These are phyloP conservation scores for Podila epicladia DNA, from an alignment of 192 early-diverging fungal genomes.

Conservation along the genomic window DNA sequence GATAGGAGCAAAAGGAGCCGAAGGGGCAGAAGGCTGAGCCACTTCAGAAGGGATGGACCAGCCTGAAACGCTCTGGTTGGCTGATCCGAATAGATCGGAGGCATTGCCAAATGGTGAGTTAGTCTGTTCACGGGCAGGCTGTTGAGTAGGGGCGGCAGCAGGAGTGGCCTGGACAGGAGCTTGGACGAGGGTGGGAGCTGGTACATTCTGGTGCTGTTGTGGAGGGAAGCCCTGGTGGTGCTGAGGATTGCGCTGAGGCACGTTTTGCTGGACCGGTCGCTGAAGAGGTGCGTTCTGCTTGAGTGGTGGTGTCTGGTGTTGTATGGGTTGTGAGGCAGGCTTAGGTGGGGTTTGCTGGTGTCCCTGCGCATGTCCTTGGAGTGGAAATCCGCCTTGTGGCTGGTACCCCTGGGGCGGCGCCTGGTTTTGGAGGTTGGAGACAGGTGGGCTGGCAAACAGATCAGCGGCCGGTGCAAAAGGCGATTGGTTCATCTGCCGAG, in stretches of 20 bases:
- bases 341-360: background rate
- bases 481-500: slow-evolving; percentile 34
- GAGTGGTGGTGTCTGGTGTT: background rate
- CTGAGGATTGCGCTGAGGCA: slow-evolving; percentile 8
- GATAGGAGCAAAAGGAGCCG: background rate
- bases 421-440: slow-evolving; percentile 12
- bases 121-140: slow-evolving; percentile 14
- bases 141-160: background rate
- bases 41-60: slow-evolving; percentile 25
- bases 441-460: slow-evolving; percentile 33
- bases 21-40: background rate
- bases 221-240: slow-evolving; percentile 18
- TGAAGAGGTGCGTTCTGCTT: slow-evolving; percentile 3
- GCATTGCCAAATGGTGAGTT: slow-evolving; percentile 24
- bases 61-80: slow-evolving; percentile 23
- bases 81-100: slow-evolving; percentile 44
- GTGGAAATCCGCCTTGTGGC: slow-evolving; percentile 9
- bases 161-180: background rate
- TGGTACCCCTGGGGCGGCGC: slow-evolving; percentile 22
- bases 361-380: slow-evolving; percentile 4
- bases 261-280: background rate
- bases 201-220: slow-evolving; percentile 2
- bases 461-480: slow-evolving; percentile 25
- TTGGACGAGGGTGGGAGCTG: slow-evolving; percentile 1
- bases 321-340: background rate